Base-by-base conservation (phyloP, 345 rosid species). In the Hevea brasiliensis region DNA sequence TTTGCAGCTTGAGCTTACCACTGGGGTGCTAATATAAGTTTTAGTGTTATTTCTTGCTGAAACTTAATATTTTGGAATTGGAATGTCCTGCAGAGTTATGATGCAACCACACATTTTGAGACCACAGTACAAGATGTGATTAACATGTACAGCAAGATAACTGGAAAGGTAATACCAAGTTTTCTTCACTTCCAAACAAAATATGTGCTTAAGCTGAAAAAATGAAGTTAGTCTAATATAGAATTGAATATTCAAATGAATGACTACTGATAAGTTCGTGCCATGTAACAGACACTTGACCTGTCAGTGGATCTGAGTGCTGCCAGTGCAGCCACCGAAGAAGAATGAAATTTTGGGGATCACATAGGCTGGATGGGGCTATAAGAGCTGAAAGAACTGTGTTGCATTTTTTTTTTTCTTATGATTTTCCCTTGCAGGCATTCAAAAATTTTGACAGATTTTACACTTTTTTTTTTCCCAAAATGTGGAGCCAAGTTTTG, bases 131-230 rank as follows among this genome's bases (percentile, higher is more conserved):
- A 67, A 23, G 73, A 74, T 67, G 62, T 74, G 45, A 67, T 74
- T 32, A 4, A 48, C 14, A 74, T 74, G 73, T 74, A 74, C 44
- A 67, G 17, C 66, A 58, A 59, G 37, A 74, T 74, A 50, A 74
- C 61, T 74, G 68, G 73, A 50, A 74, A 74, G 78, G 78, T 74
- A 67, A 6, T 50, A n/a, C n/a, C n/a, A n/a, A n/a, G n/a, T n/a
- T n/a, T n/a, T 15, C 14, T 14, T 50, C 5, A 50, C 18, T 50
- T 32, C 6, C 6, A 7, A 4, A 15, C 3, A 50, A 50, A 50
- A 50, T 47, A 50, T 50, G 20, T 50, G 6, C 2, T 20, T 18
- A 58, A 58, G 60, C 9, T 21, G 21, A 8, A 55, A 21, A 8
- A 3, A 21, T 24, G 27, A 21, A 21, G 14, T 57, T 55, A 24